phyloP scores from a whole-genome alignment of 2,329 filamentous ascomycete genomes.

The Daldinia eschscholtzii region DNA sequence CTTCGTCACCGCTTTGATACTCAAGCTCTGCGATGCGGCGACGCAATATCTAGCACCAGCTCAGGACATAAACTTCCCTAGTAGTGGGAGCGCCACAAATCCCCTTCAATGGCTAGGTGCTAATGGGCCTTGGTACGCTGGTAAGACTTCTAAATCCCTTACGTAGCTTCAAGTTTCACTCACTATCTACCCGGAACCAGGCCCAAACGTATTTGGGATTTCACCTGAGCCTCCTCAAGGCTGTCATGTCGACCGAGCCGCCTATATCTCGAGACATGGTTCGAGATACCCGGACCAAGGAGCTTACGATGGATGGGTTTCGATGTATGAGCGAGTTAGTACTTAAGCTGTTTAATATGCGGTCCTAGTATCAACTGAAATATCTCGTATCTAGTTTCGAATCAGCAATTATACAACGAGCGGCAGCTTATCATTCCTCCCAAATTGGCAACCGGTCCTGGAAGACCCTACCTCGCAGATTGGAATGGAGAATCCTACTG shows the following conservation, averaged over 20 bases:
- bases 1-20: constrained; percentile 26
- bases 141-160: constrained; percentile 50
- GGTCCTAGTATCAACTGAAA: not conserved
- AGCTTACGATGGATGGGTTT: constrained; percentile 69
- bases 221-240: constrained; percentile 65
- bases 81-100: constrained; percentile 53
- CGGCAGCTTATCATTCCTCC: constrained; percentile 68
- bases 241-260: constrained; percentile 71
- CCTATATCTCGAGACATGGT: constrained; percentile 71
- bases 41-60: constrained; percentile 47
- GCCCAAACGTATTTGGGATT: constrained; percentile 68
- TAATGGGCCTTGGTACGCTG: constrained; percentile 66
- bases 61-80: constrained; percentile 53
- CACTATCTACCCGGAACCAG: constrained; percentile 49
- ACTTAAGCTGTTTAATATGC: not conserved
- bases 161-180: not conserved
- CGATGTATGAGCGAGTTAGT: constrained; percentile 59
- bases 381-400: constrained; percentile 60
- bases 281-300: constrained; percentile 72
- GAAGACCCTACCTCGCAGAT: constrained; percentile 68
- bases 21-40: constrained; percentile 30
- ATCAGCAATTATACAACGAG: constrained; percentile 65
- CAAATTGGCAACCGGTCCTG: constrained; percentile 69
- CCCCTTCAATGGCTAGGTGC: constrained; percentile 64
- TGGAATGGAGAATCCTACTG: constrained; percentile 69